Conservation (phyloP, 108 stramenopile species). For the Nannochloropsis gaditana region DNA sequence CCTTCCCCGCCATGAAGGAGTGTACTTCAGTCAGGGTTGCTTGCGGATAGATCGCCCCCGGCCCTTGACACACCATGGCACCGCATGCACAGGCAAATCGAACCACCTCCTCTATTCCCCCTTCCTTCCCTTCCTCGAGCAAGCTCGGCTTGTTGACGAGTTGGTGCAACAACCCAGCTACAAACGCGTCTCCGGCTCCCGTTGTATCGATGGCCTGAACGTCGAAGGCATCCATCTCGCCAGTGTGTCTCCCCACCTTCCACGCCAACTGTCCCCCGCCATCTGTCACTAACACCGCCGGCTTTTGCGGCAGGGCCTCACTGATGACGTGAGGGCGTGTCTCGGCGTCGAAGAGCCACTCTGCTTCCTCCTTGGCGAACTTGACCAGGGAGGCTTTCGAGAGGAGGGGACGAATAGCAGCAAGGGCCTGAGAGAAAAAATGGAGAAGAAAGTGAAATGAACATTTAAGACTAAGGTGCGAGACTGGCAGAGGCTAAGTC, state of each 20-base stretch:
- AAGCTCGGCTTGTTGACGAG: conserved; percentile 9
- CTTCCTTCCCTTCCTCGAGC: not conserved
- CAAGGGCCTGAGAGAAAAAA: not conserved
- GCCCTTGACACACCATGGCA: conserved; percentile 35
- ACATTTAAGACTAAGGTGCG: too few relatives aligned
- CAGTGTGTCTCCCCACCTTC: conserved; percentile 25
- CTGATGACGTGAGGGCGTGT: conserved; percentile 25
- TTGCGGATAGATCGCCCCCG: conserved; percentile 40
- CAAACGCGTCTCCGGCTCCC: conserved; percentile 47
- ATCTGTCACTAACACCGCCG: conserved; percentile 43
- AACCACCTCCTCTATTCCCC: conserved; percentile 26
- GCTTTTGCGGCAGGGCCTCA: not conserved
- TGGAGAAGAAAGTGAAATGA: not conserved
- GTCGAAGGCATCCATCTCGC: conserved; percentile 29
- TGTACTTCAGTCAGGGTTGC: conserved; percentile 25
- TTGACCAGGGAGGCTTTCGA: conserved; percentile 31
- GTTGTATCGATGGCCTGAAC: conserved; percentile 39
- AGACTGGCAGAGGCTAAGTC: too few relatives aligned
- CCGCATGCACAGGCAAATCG: conserved; percentile 42
- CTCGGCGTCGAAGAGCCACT: conserved; percentile 32
- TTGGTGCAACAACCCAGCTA: conserved; percentile 36
- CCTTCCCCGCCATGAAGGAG: conserved; percentile 19
- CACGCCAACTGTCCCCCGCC: conserved; percentile 32
- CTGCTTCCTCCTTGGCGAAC: conserved; percentile 44
- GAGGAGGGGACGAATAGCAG: conserved; percentile 18